A percentile compares a stretch with the other conserved stretches of the same genome.
phyloP scores from a whole-genome alignment of 164 flowering plant genomes.

The Kalanchoe fedtschenkoi region DNA sequence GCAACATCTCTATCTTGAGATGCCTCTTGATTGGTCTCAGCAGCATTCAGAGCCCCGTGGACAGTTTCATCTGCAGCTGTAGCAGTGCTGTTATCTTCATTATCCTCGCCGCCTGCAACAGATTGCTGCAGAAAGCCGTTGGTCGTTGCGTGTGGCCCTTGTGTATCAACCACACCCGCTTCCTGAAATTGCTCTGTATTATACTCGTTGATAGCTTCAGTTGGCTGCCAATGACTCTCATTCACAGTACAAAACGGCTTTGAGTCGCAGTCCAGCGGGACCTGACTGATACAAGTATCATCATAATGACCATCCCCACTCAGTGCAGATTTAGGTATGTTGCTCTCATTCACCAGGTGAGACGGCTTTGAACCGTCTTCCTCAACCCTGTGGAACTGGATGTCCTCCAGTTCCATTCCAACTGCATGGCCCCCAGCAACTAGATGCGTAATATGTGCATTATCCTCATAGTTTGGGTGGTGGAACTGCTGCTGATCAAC shows the following conservation, averaged over 20 bases:
- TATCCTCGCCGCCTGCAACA: neutral
- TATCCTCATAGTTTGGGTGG: neutral
- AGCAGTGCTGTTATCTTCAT: neutral
- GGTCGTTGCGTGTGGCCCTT: neutral
- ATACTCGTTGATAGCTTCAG: neutral
- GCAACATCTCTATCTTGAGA: neutral
- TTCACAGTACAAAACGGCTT: neutral
- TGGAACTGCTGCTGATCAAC: slow-evolving; percentile 2
- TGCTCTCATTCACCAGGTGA: neutral
- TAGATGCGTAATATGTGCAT: neutral
- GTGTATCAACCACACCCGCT: neutral
- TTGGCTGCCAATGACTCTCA: slow-evolving; percentile 3
- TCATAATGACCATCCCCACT: neutral
- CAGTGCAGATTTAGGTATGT: neutral
- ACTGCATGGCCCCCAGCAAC: slow-evolving; percentile 4
- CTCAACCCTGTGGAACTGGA: neutral
- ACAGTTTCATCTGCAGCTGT: neutral
- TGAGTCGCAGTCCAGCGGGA: neutral
- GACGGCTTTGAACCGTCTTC: neutral
- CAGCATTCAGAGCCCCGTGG: neutral
- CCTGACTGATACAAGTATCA: neutral
- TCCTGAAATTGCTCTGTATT: neutral
- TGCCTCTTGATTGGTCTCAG: neutral
- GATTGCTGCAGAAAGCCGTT: neutral
- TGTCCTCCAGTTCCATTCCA: slow-evolving; percentile 1